Evolutionary conservation across 371 early-diverging fungal genomes (phyloP), one percentile per base, ranked within the genome.

Genomic region (Dinochytrium kinnereticum): DNA sequence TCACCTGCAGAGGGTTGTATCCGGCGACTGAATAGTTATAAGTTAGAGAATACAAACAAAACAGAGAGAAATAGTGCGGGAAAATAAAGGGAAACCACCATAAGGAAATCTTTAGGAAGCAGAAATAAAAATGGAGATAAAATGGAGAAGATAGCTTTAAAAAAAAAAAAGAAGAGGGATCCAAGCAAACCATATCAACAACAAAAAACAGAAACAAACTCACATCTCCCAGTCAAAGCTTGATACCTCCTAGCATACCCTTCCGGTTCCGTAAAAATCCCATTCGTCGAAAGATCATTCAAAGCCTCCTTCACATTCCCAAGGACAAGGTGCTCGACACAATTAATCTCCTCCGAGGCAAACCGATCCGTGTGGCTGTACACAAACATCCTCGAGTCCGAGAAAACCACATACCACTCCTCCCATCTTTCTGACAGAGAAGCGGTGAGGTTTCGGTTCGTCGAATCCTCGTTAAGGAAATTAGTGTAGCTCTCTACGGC

Each of bases 321-420:
- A 39, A 76, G 36, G 30, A 61, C 34, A 7, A 69, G 72, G 38
- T 76, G 75, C 37, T 72, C 69, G 5, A 76, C 37, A 17, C 69
- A 68, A 21, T 21, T 37, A 39, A 76, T 72, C 49, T 76, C 76
- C 36, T 76, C 72, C 17, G 61, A 59, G 15, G 61, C 61, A 37
- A 61, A 61, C 31, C 61, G 61, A 36, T 68, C 68, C 28, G 50
- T 51, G 39, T 68, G 51, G 53, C 44, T 38, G 50, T 68, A 49
- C 26, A 17, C 53, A 21, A 68, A 51, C 50, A 68, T 34, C 17
- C 30, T 34, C 30, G 66, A 64, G 64, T 76, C 76, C 53, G 76
- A 70, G 72, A 76, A 76, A 1, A 31, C 49, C 26, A 76, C 76
- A 37, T 76, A 76, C 72, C 72, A 76, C 49, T 71, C 76, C 21